Evolutionary conservation across 176 grass and related monocot species (phyloP).

Genomic region (Carex parvula): DNA sequence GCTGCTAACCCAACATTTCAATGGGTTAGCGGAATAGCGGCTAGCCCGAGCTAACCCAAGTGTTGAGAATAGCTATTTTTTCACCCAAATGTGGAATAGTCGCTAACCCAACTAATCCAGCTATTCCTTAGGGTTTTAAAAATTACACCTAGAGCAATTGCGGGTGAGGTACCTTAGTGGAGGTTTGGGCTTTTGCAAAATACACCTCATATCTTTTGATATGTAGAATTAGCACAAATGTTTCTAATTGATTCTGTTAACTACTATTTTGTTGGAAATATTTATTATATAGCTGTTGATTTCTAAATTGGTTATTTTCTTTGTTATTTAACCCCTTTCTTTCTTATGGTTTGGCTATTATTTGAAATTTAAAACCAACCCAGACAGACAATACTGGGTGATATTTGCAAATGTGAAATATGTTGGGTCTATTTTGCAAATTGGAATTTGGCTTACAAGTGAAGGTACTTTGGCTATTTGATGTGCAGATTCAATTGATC

Average conservation of each 20-base stretch:
- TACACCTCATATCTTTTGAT: background rate
- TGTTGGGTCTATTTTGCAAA: background rate
- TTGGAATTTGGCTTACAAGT: background rate
- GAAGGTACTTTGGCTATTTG: background rate
- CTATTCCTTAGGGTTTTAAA: background rate
- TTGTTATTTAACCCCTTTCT: background rate
- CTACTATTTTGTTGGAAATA: background rate
- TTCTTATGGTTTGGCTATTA: background rate
- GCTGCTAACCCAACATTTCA: too few species aligned
- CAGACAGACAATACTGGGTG: background rate
- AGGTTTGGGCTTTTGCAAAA: background rate
- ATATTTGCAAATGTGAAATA: background rate
- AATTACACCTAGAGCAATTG: background rate
- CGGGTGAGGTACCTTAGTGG: too few species aligned
- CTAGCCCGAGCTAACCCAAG: too few species aligned
- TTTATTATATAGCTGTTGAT: too few species aligned
- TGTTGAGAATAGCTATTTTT: too few species aligned
- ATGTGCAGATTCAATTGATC: conserved; percentile 71
- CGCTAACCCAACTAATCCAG: too few species aligned
- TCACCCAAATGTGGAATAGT: too few species aligned
- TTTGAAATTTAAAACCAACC: background rate
- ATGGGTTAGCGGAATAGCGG: too few species aligned
- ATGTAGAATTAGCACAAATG: background rate
- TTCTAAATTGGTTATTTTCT: too few species aligned
- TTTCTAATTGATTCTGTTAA: background rate